A percentile compares a stretch with the other conserved stretches of the same genome.
phyloP scores from a whole-genome alignment of 1,284 basidiomycete genomes.

The Athelia psychrophila region DNA sequence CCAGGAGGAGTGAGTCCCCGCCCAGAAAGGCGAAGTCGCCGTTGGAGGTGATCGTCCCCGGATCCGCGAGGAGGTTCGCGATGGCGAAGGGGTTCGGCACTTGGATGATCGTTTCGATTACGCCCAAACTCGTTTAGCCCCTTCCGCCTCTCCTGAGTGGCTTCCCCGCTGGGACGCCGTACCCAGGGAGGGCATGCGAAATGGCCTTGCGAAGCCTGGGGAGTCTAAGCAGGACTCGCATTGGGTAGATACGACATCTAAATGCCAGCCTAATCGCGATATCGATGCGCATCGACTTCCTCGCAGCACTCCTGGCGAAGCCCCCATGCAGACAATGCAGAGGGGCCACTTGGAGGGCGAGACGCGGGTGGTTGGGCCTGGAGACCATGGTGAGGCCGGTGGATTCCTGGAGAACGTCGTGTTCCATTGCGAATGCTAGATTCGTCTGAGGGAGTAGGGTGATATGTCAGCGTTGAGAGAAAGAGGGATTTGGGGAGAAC shows the following conservation, averaged over 20 bases:
- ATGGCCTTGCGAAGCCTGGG: conserved; percentile 19
- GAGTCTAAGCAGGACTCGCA: conserved; percentile 14
- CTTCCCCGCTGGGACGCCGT: conserved; percentile 31
- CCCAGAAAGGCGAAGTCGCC: conserved; percentile 46
- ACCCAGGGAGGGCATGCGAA: conserved; percentile 31
- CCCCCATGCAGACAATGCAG: too few relatives aligned
- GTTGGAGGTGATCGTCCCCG: conserved; percentile 29
- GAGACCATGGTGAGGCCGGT: too few relatives aligned
- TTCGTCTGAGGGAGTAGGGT: conserved; percentile 25
- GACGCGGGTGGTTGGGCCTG: too few relatives aligned
- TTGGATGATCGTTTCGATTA: conserved; percentile 30
- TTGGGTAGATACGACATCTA: conserved; percentile 26
- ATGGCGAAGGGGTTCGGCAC: conserved; percentile 32
- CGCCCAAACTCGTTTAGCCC: conserved; percentile 30
- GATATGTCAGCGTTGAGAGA: neutral
- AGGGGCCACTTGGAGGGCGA: too few relatives aligned
- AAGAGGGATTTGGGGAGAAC: neutral
- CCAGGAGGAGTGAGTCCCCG: conserved; percentile 40
- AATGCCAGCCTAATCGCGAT: conserved; percentile 37
- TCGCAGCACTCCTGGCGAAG: conserved; percentile 41
- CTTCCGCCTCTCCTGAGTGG: conserved; percentile 17
- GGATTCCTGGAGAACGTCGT: too few relatives aligned
- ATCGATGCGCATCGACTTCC: conserved; percentile 43
- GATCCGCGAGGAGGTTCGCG: conserved; percentile 35
- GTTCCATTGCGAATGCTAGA: too few relatives aligned